Evolutionary conservation across 2,329 filamentous ascomycete genomes (phyloP), one percentile per base, ranked within the genome.

Genomic region (Penicillium sp.): DNA sequence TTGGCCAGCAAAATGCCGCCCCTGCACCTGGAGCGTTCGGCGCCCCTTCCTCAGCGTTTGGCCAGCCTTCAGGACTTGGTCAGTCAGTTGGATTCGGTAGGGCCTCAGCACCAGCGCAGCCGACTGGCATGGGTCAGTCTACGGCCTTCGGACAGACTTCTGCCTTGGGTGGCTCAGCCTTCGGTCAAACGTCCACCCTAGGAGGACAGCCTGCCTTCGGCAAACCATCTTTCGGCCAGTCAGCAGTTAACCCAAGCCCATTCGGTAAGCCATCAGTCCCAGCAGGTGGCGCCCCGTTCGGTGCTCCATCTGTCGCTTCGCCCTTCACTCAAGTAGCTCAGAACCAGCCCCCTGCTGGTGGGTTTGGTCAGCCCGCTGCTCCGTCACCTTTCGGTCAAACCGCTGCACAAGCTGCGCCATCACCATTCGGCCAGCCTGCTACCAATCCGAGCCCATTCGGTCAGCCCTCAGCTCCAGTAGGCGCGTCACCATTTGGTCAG

Each of bases 271-370:
- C 66, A 9, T 58, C 66, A 26, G 52, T 61, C 5, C 57, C 63
- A 16, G 66, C 64, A 53, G 53, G 57, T 3, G 60, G 66, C 13
- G 62, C 66, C 20, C 53, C 53, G 20, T 74, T 79, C 53, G 75
- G 74, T 35, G 70, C 75, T 34, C 71, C 74, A 35, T 65, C 60
- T 40, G 61, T 65, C 45, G 60, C 67, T 8, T 70, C 74, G 37
- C 69, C 74, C 3, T 84, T 85, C 59, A 77, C 80, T 2, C 76
- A 77, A 53, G 65, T 76, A 20, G 59, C 66, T 24, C 65, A 68
- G 34, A 60, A 54, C 22, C 65, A 67, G 62, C 70, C 48, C 32
- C 26, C 46, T 61, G 69, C 50, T 71, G 63, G 57, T 50, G 68
- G 61, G 4, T 71, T 71, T 46, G 67, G 66, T 0, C 66, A 69